Evolutionary conservation across 495 filamentous ascomycete genomes (phyloP).

Genomic region (Aspergillus haitiensis): DNA sequence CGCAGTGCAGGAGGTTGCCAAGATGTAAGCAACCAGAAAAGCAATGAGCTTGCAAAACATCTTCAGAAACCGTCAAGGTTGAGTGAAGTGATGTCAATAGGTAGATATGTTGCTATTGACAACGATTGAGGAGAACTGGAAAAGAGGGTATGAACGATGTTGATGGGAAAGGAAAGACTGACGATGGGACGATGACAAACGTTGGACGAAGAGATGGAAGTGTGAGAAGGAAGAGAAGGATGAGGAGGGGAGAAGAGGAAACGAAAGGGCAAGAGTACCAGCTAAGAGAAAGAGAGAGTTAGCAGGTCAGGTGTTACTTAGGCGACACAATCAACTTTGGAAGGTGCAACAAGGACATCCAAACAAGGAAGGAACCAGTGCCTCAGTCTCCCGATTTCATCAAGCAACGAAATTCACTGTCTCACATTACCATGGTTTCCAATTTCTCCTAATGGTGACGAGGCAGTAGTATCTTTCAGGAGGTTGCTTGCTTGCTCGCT

Average conservation of each 20-base stretch:
- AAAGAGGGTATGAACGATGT: background rate
- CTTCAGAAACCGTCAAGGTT: background rate
- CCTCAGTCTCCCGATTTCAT: no score
- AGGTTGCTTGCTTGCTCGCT: no score
- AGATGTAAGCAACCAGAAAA: conserved; percentile 19
- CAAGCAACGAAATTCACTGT: background rate
- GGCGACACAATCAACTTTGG: conserved; percentile 12
- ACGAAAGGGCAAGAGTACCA: background rate
- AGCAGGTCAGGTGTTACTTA: conserved; percentile 20
- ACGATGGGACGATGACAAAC: background rate
- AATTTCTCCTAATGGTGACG: no score
- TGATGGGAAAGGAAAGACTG: background rate
- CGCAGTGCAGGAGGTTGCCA: conserved; percentile 8
- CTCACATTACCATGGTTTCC: background rate
- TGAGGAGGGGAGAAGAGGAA: conserved; percentile 1
- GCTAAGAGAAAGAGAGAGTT: background rate
- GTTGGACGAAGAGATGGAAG: conserved; percentile 3
- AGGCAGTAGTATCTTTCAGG: no score
- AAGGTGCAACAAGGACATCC: conserved; percentile 20
- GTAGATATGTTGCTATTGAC: background rate
- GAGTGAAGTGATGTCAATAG: no score
- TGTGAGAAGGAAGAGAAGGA: conserved; percentile 1
- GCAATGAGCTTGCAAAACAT: conserved; percentile 11
- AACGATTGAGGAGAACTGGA: background rate
- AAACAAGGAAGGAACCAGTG: conserved; percentile 7